Conservation (phyloP, 805 yeast species). For the Pichia membranifaciens region DNA sequence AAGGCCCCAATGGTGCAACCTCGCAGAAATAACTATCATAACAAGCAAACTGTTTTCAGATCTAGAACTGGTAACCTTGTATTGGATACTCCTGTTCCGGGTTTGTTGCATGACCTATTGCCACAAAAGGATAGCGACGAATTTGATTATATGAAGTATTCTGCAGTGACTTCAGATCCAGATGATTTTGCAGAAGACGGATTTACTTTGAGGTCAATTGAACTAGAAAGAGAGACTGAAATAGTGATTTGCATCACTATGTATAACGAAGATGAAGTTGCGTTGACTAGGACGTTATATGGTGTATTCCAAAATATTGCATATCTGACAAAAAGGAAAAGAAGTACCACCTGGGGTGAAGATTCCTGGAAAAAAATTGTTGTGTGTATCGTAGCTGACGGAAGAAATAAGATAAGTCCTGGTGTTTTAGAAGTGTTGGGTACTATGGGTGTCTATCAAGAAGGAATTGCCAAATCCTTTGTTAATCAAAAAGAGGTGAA, state of each 20-base stretch:
- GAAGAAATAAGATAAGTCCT: slow-evolving; percentile 81
- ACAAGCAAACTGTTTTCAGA: slow-evolving; percentile 56
- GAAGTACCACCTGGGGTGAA: slow-evolving; percentile 88
- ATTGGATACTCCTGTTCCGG: slow-evolving; percentile 90
- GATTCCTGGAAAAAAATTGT: slow-evolving; percentile 97
- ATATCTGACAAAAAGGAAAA: slow-evolving; percentile 73
- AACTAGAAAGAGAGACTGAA: slow-evolving; percentile 86
- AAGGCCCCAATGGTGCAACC: slow-evolving; percentile 29
- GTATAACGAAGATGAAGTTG: slow-evolving; percentile 92
- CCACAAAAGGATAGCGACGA: slow-evolving; percentile 89
- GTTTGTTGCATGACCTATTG: slow-evolving; percentile 74
- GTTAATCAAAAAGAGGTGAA: slow-evolving; percentile 89
- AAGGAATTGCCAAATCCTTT: slow-evolving; percentile 90
- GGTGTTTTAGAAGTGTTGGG: slow-evolving; percentile 84
- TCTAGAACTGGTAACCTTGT: slow-evolving; percentile 79
- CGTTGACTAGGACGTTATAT: slow-evolving; percentile 90
- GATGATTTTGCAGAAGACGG: slow-evolving; percentile 77
- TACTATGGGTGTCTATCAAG: slow-evolving; percentile 95
- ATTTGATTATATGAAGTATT: slow-evolving; percentile 91
- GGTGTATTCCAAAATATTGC: slow-evolving; percentile 91
- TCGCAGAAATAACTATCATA: slow-evolving; percentile 31
- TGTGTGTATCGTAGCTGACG: slow-evolving; percentile 88
- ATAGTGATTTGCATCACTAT: slow-evolving; percentile 88
- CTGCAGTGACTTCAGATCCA: slow-evolving; percentile 94
- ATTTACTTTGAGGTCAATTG: slow-evolving; percentile 80